These are phyloP conservation scores for Penicillium nordicum DNA, from an alignment of 2,329 filamentous ascomycete genomes.

Conservation along the genomic window DNA sequence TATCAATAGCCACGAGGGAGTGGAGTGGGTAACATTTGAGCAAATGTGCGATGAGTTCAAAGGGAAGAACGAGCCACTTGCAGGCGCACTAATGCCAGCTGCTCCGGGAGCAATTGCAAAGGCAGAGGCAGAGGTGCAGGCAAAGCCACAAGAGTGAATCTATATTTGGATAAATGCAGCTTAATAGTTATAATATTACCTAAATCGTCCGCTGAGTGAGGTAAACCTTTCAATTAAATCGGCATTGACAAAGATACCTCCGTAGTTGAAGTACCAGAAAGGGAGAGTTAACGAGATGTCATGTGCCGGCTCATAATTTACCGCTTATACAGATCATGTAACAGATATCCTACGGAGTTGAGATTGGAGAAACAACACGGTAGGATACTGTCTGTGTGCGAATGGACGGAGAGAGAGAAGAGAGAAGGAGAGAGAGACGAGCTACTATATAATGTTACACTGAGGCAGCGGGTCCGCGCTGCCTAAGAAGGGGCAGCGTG, in stretches of 20 bases:
- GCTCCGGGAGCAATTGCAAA: not conserved
- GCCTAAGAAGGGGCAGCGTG: no score
- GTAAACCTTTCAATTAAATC: not conserved
- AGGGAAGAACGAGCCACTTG: slow-evolving; percentile 20
- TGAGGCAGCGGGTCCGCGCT: no score
- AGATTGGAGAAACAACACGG: no score
- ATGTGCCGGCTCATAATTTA: not conserved
- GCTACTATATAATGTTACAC: no score
- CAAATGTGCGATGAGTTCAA: slow-evolving; percentile 27
- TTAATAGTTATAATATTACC: no score
- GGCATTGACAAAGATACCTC: not conserved
- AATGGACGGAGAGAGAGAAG: no score
- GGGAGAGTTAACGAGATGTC: not conserved
- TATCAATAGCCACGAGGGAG: slow-evolving; percentile 28
- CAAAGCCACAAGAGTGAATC: not conserved
- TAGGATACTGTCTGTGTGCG: no score
- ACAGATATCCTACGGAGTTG: no score
- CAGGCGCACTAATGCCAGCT: slow-evolving; percentile 22
- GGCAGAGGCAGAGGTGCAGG: not conserved
- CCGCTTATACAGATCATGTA: not conserved
- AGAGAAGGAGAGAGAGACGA: no score
- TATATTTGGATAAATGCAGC: not conserved
- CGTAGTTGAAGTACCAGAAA: not conserved
- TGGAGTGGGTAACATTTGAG: slow-evolving; percentile 29
- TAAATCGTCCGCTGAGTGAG: not conserved